Conservation (phyloP, 139 green algal genomes). For the Zygnema cylindricum region DNA sequence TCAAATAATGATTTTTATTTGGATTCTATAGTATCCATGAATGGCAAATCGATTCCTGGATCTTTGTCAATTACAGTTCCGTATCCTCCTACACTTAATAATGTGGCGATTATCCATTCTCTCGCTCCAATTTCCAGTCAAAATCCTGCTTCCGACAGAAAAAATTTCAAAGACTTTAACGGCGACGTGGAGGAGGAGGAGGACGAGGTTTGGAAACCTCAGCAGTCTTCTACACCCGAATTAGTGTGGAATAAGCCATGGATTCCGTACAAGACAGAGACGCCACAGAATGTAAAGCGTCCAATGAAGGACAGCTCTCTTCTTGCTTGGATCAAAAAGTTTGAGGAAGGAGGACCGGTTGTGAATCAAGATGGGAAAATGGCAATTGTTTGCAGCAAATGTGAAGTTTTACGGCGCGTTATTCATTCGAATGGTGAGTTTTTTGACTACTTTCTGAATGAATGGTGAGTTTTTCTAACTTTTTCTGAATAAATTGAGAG, state of each 20-base stretch:
- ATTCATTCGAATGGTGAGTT: slow-evolving; percentile 2
- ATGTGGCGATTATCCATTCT: background rate
- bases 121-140: background rate
- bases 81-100: background rate
- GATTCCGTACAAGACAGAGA: background rate
- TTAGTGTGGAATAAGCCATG: too few species aligned
- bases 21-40: too few species aligned
- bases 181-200: background rate
- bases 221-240: background rate
- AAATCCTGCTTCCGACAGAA: background rate
- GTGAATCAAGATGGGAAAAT: background rate
- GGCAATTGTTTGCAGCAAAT: background rate
- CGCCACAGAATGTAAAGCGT: background rate
- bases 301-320: background rate
- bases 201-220: background rate
- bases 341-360: background rate
- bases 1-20: too few species aligned
- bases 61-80: background rate
- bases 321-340: background rate
- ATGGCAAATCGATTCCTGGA: background rate
- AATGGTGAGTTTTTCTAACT: too few species aligned
- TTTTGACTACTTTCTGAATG: too few species aligned
- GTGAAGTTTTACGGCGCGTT: background rate
- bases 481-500: too few species aligned
- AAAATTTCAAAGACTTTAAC: background rate